Evolutionary conservation across 192 early-diverging fungal species (phyloP), one percentile per base, ranked within the genome.

Genomic region (Powellomyces hirtus): DNA sequence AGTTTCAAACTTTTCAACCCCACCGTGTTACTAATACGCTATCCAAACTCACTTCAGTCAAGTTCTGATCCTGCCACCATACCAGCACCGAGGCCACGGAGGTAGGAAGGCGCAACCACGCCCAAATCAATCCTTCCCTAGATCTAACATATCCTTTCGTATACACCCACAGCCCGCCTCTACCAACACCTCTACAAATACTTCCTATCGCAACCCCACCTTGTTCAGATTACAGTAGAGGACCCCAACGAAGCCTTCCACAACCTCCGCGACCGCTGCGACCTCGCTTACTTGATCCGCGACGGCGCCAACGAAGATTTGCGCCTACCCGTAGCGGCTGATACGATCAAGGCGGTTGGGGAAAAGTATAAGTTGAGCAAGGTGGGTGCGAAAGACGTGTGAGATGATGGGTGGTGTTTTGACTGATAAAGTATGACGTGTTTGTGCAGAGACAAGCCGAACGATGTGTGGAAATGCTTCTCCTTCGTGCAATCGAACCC

Each of bases 61-160:
- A 84, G 93, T 96, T 66, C 64, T 98, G 8, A 86, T 98, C n/a
- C 71, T 98, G 62, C 96, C 96, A 29, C 90, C 93, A 38, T 96
- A 83, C 75, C 94, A 93, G 68, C 78, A 82, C 52, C 75, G 85
- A 58, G 92, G 93, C 27, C 93, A 95, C 74, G 96, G 93, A 59
- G 81, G 87, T 68, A 78, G 64, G 70, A n/a, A n/a, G n/a, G n/a
- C n/a, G n/a, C n/a, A n/a, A n/a, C n/a, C n/a, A n/a, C n/a, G n/a
- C n/a, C n/a, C n/a, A n/a, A n/a, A n/a, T n/a, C n/a, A n/a, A n/a
- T n/a, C n/a, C n/a, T n/a, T n/a, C n/a, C n/a, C n/a, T n/a, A n/a
- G n/a, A n/a, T n/a, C n/a, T n/a, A n/a, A n/a, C n/a, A n/a, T n/a
- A n/a, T n/a, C n/a, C n/a, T n/a, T n/a, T n/a, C n/a, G n/a, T n/a